phyloP scores from a whole-genome alignment of 306 rosid species.

The Albizia julibrissin region DNA sequence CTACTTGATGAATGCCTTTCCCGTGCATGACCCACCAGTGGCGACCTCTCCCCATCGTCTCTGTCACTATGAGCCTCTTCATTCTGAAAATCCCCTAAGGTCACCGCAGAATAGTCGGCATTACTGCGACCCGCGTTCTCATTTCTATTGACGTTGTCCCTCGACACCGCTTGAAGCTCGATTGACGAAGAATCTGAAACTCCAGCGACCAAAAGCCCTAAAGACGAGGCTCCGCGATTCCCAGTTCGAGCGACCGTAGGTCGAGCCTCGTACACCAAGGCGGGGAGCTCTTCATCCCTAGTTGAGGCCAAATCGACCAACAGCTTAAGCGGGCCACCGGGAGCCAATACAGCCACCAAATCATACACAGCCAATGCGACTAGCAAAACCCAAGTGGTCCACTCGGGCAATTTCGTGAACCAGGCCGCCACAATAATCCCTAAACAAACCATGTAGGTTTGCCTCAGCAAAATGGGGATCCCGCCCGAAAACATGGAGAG shows the following conservation, averaged over 20 bases:
- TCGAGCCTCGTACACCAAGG: slow-evolving; percentile 87
- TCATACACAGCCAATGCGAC: slow-evolving; percentile 85
- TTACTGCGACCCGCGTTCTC: slow-evolving; percentile 18
- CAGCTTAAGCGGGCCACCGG: slow-evolving; percentile 90
- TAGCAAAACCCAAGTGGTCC: slow-evolving; percentile 91
- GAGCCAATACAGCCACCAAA: slow-evolving; percentile 87
- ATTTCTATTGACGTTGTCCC: slow-evolving; percentile 31
- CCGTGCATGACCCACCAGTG: slow-evolving; percentile 45
- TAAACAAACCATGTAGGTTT: slow-evolving; percentile 68
- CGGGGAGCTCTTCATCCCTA: slow-evolving; percentile 91
- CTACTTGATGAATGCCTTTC: slow-evolving; percentile 41
- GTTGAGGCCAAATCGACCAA: slow-evolving; percentile 85
- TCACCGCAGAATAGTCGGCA: slow-evolving; percentile 31
- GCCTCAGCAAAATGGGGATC: slow-evolving; percentile 73
- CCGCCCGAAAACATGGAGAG: slow-evolving; percentile 75
- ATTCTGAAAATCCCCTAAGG: slow-evolving; percentile 14
- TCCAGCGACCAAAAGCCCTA: slow-evolving; percentile 63
- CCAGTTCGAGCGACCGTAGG: slow-evolving; percentile 52
- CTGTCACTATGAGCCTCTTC: slow-evolving; percentile 27
- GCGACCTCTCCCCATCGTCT: slow-evolving; percentile 60
- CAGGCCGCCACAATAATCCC: slow-evolving; percentile 94
- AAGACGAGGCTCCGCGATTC: slow-evolving; percentile 34
- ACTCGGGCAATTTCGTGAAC: slow-evolving; percentile 87
- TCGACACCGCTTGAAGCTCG: slow-evolving; percentile 70
- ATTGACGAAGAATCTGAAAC: slow-evolving; percentile 60